These are phyloP conservation scores for Russula abietina DNA, from an alignment of 768 basidiomycete genomes.

Conservation along the genomic window DNA sequence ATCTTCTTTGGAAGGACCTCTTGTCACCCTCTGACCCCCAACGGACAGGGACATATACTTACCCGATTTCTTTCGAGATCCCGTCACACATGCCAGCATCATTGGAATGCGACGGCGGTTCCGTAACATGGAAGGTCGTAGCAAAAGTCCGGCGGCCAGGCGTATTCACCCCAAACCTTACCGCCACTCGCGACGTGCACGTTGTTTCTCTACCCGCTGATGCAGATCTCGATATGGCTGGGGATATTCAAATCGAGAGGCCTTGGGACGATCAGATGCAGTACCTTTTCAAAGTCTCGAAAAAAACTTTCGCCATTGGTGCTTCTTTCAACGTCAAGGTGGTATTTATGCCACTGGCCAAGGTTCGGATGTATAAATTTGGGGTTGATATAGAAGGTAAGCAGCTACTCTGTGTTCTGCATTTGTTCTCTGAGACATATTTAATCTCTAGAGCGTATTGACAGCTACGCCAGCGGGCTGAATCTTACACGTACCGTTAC, in stretches of 20 bases:
- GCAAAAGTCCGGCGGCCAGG: conserved; percentile 83
- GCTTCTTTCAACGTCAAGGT: conserved; percentile 74
- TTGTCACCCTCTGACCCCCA: background rate
- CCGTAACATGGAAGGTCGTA: conserved; percentile 71
- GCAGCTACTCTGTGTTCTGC: conserved; percentile 24
- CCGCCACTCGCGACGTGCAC: conserved; percentile 62
- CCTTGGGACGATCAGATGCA: conserved; percentile 88
- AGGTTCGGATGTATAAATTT: conserved; percentile 74
- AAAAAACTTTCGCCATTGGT: conserved; percentile 76
- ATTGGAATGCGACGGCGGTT: conserved; percentile 66
- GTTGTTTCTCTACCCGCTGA: conserved; percentile 73
- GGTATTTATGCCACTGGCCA: conserved; percentile 75
- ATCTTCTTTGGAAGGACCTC: background rate
- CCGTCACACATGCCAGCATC: conserved; percentile 76
- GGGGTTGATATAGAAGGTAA: conserved; percentile 74
- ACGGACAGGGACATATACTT: conserved; percentile 75
- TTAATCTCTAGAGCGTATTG: conserved; percentile 62
- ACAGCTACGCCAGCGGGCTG: conserved; percentile 68
- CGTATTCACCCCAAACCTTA: conserved; percentile 65
- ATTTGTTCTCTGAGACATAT: background rate
- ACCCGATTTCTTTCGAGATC: conserved; percentile 87
- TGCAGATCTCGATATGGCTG: conserved; percentile 78
- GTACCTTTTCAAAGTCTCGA: conserved; percentile 70
- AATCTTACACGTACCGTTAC: conserved; percentile 67
- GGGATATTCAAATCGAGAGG: conserved; percentile 76